Evolutionary conservation across 1,139 yeast genomes (phyloP), one percentile per base, ranked within the genome.

Genomic region (Kodamaea sp.): DNA sequence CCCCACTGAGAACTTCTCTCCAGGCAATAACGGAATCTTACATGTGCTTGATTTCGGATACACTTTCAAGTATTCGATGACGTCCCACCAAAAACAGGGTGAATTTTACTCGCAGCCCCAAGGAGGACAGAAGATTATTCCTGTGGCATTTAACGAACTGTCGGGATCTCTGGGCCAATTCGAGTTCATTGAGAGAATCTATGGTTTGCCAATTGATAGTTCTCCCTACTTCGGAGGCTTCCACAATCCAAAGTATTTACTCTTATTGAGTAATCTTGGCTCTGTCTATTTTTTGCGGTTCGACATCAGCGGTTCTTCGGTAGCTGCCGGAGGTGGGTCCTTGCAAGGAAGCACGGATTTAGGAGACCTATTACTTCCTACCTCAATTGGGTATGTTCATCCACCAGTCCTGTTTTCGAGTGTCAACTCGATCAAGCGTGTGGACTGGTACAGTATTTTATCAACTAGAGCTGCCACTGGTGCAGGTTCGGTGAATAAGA

Each of bases 1-100:
- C 9, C 6, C 8, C 21, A 22, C 22, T 18, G n/a, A n/a, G n/a
- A 21, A 26, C 5, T 6, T 33, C 8, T 21, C 11, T 13, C 34
- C 28, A 5, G 66, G 70, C 7, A 43, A 48, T 13, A 80, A 80
- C 0, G 79, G 77, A 44, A 76, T 78, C 20, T 50, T 90, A 7
- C 74, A 80, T 5, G 66, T 83, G 37, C 63, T 90, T 41, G 88
- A 88, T 45, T 84, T 87, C 50, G 97, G 97, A 1, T 69, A 72
- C 16, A 87, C 96, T 7, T 84, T 95, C 22, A 76, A 80, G 35
- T 86, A 87, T 43, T 73, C 90, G 2, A 63, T 89, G 38, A 83
- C 96, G 0, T 83, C 96, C 0, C 86, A 87, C 55, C 86, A 83
- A 11, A 80, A 80, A 35, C 94, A 89, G 82, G 83, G 84, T 9